Evolutionary conservation across 352 stramenopile genomes (phyloP).

Genomic region (Phytophthora foliorum): DNA sequence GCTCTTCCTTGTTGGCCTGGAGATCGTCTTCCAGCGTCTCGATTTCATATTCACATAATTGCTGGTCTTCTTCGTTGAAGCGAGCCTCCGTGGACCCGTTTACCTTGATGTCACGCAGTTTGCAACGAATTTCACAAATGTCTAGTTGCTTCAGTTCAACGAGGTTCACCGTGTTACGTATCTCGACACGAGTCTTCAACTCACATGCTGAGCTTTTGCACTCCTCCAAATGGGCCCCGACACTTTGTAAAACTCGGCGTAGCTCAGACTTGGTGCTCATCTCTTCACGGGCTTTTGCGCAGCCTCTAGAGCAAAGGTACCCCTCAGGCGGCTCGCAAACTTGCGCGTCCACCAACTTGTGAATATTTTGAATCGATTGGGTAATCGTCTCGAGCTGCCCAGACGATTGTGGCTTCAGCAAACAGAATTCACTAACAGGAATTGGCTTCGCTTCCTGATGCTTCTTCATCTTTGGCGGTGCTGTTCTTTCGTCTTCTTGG

Average conservation of each 20-base stretch:
- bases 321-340: slow-evolving; percentile 6
- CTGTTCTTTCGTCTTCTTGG: not conserved
- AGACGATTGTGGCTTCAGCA: slow-evolving; percentile 9
- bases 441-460: not conserved
- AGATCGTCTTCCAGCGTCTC: not conserved
- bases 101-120: slow-evolving; percentile 10
- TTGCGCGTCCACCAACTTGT: slow-evolving; percentile 3
- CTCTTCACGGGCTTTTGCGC: not conserved
- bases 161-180: not conserved
- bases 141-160: slow-evolving; percentile 21
- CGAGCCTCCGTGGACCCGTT: not conserved
- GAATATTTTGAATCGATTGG: slow-evolving; percentile 5
- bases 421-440: slow-evolving; percentile 1
- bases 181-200: slow-evolving; percentile 6
- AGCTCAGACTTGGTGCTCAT: not conserved
- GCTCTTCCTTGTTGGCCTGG: slow-evolving; percentile 4
- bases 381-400: slow-evolving; percentile 14
- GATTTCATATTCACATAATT: not conserved
- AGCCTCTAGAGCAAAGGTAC: slow-evolving; percentile 10
- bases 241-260: not conserved
- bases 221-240: slow-evolving; percentile 5
- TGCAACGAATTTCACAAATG: slow-evolving; percentile 5
- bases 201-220: slow-evolving; percentile 11
- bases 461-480: not conserved
- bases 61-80: slow-evolving; percentile 1